Base-by-base conservation (phyloP, 2,329 filamentous ascomycete species). In the Monosporascus sp. region DNA sequence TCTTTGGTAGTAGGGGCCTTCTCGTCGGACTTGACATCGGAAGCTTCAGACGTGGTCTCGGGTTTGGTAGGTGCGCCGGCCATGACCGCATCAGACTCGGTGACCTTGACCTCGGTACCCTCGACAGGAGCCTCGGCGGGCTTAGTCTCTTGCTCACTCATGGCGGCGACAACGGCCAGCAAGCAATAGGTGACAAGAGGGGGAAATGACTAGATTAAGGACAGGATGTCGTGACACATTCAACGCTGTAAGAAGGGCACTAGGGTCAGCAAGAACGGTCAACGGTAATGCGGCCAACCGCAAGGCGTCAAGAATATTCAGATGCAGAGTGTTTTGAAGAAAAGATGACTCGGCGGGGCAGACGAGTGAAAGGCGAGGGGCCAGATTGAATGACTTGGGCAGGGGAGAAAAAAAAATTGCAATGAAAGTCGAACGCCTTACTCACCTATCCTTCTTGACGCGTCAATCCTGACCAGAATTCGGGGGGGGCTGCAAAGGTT, bases 111-210 rank as follows among this genome's bases (percentile, higher is more conserved):
- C 25, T 47, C 24, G 37, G 39, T 7, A 20, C 25, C 38, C 20
- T 20, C 47, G 45, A 49, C 17, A 43, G 52, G 44, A 58, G 70
- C 66, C 66, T 75, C 71, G 45, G 65, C 64, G 50, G 70, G 68
- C 65, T 74, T 75, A 60, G 65, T 64, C 47, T 71, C 65, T 54
- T 68, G 66, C 54, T 72, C 70, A 58, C 69, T 66, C 63, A 68
- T 68, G 18, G 43, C 58, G 47, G 47, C 55, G 55, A 55, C 48
- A 52, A 6, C n/a, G 20, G 6, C 22, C 43, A 46, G n/a, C 31
- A 14, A 14, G 31, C 11, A 35, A 35, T 4, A 35, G 5, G 11
- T 35, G 31, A 35, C 31, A 14, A 35, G 31, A 35, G 31, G 31
- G 31, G 9, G 4, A 2, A 11, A 3, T 3, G 31, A 14, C 31